These are phyloP conservation scores for Camelina hispida DNA, from an alignment of 345 rosid species.

Conservation along the genomic window DNA sequence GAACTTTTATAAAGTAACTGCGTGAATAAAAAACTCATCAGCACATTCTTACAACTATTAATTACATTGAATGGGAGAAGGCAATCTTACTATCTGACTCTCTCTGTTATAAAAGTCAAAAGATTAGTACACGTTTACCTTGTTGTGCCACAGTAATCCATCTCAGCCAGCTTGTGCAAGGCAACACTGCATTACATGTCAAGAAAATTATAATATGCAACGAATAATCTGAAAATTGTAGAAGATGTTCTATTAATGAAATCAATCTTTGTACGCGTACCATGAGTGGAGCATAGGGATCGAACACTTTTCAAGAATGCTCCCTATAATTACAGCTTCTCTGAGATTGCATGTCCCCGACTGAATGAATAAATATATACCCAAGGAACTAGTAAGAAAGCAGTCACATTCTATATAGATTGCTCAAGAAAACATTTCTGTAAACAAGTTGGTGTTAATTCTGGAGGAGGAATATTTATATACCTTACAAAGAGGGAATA, in stretches of 20 bases:
- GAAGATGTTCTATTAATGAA: background rate
- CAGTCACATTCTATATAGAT: background rate
- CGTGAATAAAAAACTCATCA: conserved; percentile 24
- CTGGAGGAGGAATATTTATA: conserved; percentile 2
- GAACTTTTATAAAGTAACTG: conserved; percentile 92
- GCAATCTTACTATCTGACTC: background rate
- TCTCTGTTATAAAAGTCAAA: background rate
- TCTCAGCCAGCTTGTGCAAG: conserved; percentile 76
- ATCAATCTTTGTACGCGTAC: conserved; percentile 45
- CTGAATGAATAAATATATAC: conserved; percentile 54
- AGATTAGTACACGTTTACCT: conserved; percentile 52
- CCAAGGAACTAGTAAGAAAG: conserved; percentile 4
- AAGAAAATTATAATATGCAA: conserved; percentile 7
- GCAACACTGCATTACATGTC: conserved; percentile 70
- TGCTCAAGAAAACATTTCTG: background rate
- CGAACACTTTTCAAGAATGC: conserved; percentile 79
- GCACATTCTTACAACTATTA: background rate
- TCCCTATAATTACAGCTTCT: conserved; percentile 95
- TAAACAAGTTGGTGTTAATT: background rate
- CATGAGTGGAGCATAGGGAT: conserved; percentile 93
- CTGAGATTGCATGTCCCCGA: conserved; percentile 91
- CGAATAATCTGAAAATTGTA: background rate
- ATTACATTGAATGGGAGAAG: background rate
- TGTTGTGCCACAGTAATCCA: conserved; percentile 97
- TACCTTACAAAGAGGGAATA: conserved; percentile 92